Evolutionary conservation across 495 filamentous ascomycete species (phyloP).

Genomic region (Penicillium bovifimosum): DNA sequence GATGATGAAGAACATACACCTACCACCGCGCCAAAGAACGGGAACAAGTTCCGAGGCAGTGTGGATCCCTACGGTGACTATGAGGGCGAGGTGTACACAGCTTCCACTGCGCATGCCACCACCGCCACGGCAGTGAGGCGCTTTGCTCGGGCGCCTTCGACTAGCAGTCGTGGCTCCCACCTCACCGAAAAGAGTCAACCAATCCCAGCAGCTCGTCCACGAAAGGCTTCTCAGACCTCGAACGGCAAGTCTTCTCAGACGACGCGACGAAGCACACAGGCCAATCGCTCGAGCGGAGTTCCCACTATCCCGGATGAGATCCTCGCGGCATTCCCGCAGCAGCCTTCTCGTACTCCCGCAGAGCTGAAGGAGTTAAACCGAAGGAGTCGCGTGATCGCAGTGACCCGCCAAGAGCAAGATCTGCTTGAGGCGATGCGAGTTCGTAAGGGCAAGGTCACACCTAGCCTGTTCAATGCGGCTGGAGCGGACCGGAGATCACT

Average conservation of each 20-base stretch:
- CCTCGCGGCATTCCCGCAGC: conserved; percentile 22
- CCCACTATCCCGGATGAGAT: conserved; percentile 33
- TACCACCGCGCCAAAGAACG: conserved; percentile 4
- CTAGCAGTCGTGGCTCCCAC: conserved; percentile 28
- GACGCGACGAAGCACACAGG: conserved; percentile 20
- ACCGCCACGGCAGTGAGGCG: conserved; percentile 24
- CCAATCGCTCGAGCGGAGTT: conserved; percentile 32
- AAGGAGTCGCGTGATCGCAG: conserved; percentile 70
- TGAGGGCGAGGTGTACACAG: conserved; percentile 41
- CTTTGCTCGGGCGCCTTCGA: conserved; percentile 27
- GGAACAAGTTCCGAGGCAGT: conserved; percentile 28
- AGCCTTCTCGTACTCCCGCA: conserved; percentile 13
- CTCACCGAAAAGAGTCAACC: conserved; percentile 11
- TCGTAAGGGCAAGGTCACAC: conserved; percentile 71
- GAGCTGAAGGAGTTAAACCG: conserved; percentile 33
- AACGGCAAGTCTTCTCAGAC: conserved; percentile 22
- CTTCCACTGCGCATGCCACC: conserved; percentile 33
- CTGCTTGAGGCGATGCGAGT: conserved; percentile 74
- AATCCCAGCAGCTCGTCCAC: conserved; percentile 8
- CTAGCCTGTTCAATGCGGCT: conserved; percentile 51
- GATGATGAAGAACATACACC: conserved; percentile 35
- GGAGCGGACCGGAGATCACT: conserved; percentile 28
- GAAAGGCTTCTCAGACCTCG: conserved; percentile 21
- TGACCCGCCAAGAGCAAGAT: conserved; percentile 80
- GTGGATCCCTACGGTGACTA: conserved; percentile 35